Evolutionary conservation across 345 rosid species (phyloP).

Genomic region (Conringia planisiliqua): DNA sequence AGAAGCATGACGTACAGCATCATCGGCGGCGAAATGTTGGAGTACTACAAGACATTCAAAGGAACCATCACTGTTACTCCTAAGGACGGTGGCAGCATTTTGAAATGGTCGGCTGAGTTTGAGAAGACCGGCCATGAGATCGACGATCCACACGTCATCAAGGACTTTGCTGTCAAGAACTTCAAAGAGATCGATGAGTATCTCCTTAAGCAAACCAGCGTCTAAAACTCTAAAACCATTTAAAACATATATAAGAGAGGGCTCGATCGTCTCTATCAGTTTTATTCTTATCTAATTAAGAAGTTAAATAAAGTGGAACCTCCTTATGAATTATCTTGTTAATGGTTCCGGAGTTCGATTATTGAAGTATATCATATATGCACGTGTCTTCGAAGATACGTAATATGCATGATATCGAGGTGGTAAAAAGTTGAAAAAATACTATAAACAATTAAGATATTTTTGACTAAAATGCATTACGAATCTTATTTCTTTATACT

Average conservation of each 20-base stretch:
- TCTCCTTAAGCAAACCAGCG: constrained; percentile 37
- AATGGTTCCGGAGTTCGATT: neutral
- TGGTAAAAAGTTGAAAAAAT: no score
- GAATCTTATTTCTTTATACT: no score
- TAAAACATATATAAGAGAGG: neutral
- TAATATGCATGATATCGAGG: neutral
- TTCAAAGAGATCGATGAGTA: constrained; percentile 69
- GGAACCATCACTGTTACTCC: constrained; percentile 50
- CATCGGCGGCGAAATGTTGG: constrained; percentile 71
- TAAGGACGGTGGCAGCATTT: constrained; percentile 70
- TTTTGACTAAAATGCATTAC: no score
- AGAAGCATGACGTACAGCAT: constrained; percentile 53
- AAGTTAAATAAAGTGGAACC: constrained; percentile 19
- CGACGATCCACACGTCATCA: constrained; percentile 62
- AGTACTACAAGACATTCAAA: constrained; percentile 72
- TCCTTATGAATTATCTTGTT: neutral
- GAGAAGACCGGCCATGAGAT: constrained; percentile 70
- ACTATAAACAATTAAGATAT: no score
- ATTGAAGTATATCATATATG: neutral
- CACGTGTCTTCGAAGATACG: neutral
- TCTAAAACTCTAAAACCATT: neutral
- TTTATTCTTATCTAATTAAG: neutral
- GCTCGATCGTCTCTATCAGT: neutral
- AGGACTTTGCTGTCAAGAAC: constrained; percentile 75
- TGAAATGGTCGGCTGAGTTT: constrained; percentile 72